phyloP scores from a whole-genome alignment of 306 rosid genomes.

The Dalbergia cultrata region DNA sequence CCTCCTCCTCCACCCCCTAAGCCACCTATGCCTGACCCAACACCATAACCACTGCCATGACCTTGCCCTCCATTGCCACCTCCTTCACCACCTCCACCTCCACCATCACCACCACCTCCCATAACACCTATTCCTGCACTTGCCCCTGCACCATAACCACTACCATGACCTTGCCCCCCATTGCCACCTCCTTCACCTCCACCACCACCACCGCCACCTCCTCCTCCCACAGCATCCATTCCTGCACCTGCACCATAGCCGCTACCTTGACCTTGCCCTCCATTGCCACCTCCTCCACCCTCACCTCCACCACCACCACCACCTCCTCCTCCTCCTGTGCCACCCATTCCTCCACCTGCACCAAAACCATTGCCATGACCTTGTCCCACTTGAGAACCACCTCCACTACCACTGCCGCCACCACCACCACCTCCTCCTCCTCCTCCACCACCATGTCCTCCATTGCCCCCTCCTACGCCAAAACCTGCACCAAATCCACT shows the following conservation, averaged over 20 bases:
- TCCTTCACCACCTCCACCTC: neutral
- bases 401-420: slow-evolving; percentile 8
- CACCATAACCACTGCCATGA: slow-evolving; percentile 51
- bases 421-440: slow-evolving; percentile 52
- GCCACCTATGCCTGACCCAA: slow-evolving; percentile 10
- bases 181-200: slow-evolving; percentile 52
- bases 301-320: slow-evolving; percentile 47
- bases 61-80: slow-evolving; percentile 44
- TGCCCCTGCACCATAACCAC: slow-evolving; percentile 56
- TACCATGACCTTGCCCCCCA: slow-evolving; percentile 58
- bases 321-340: slow-evolving; percentile 51
- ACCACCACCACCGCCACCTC: slow-evolving; percentile 33
- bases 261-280: slow-evolving; percentile 50
- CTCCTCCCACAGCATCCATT: slow-evolving; percentile 33
- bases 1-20: slow-evolving; percentile 16
- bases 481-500: slow-evolving; percentile 41
- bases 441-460: slow-evolving; percentile 45
- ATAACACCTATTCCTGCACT: slow-evolving; percentile 5
- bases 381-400: slow-evolving; percentile 50
- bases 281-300: slow-evolving; percentile 15
- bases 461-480: slow-evolving; percentile 43
- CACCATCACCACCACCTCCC: slow-evolving; percentile 32
- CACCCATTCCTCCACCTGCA: slow-evolving; percentile 47
- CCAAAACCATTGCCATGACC: slow-evolving; percentile 68
- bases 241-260: slow-evolving; percentile 60